Evolutionary conservation across 2,329 filamentous ascomycete species (phyloP).

Genomic region (Plectosphaerella cucumerina): DNA sequence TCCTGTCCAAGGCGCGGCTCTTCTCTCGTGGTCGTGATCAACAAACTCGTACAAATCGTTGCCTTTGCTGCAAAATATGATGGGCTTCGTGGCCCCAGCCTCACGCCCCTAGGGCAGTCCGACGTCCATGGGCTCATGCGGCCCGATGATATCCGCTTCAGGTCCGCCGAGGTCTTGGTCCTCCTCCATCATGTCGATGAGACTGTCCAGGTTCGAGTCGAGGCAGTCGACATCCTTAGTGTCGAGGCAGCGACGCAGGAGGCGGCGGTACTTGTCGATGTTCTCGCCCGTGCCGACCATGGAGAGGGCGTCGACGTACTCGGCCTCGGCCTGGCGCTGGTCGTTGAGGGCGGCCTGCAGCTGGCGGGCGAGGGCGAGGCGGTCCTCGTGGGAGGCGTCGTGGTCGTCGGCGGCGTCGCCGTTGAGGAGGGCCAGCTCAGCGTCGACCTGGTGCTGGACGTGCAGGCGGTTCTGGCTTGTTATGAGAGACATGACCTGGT

Average conservation of each 20-base stretch:
- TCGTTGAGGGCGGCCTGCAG: slow-evolving; percentile 54
- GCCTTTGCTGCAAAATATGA: too few relatives aligned
- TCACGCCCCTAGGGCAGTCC: slow-evolving; percentile 4
- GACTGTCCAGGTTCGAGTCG: slow-evolving; percentile 57
- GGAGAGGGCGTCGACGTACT: slow-evolving; percentile 65
- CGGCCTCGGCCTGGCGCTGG: slow-evolving; percentile 57
- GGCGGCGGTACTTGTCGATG: slow-evolving; percentile 67
- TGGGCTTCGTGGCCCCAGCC: too few relatives aligned
- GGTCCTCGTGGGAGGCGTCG: slow-evolving; percentile 48
- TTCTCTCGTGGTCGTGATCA: too few relatives aligned
- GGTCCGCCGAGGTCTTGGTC: slow-evolving; percentile 42
- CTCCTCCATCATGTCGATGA: slow-evolving; percentile 62
- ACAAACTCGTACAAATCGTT: too few relatives aligned
- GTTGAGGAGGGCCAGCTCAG: slow-evolving; percentile 45
- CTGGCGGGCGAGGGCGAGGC: slow-evolving; percentile 53
- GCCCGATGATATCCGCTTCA: slow-evolving; percentile 22
- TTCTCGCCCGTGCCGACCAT: slow-evolving; percentile 68
- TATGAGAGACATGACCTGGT: slow-evolving; percentile 44
- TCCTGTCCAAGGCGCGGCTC: too few relatives aligned
- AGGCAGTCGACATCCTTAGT: slow-evolving; percentile 63
- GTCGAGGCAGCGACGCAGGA: slow-evolving; percentile 66
- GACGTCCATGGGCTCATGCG: slow-evolving; percentile 20
- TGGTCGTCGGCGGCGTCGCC: slow-evolving; percentile 35
- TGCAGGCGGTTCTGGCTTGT: slow-evolving; percentile 49
- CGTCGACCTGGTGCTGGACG: slow-evolving; percentile 47